A percentile compares a stretch with the other conserved stretches of the same genome.
Evolutionary conservation across 371 early-diverging fungal species (phyloP).

Genomic region (Blakeslea trispora): DNA sequence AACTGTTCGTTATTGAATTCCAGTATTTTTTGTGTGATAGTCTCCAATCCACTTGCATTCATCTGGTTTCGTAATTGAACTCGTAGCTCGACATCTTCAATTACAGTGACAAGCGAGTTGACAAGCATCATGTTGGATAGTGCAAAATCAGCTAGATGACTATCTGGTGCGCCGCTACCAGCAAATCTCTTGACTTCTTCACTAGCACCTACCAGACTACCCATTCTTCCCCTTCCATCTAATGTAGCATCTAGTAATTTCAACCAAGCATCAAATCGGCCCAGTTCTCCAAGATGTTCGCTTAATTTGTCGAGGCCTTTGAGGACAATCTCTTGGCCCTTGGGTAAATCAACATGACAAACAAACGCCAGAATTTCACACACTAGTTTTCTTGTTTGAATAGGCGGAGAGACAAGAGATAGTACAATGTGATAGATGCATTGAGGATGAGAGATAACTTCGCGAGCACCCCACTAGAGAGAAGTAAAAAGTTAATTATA

Average conservation of each 20-base stretch:
- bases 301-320: conserved; percentile 68
- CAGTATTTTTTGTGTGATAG: conserved; percentile 76
- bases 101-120: conserved; percentile 77
- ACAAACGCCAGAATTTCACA: conserved; percentile 83
- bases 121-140: conserved; percentile 83
- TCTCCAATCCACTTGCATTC: conserved; percentile 69
- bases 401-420: conserved; percentile 77
- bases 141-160: conserved; percentile 79
- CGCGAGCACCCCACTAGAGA: conserved; percentile 77
- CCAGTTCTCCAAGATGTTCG: conserved; percentile 59
- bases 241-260: conserved; percentile 74
- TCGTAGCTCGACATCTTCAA: conserved; percentile 77
- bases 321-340: conserved; percentile 80
- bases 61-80: conserved; percentile 79
- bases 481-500: no score
- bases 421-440: conserved; percentile 74
- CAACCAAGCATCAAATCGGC: conserved; percentile 84
- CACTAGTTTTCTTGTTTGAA: conserved; percentile 76
- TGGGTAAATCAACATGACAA: conserved; percentile 79
- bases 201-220: conserved; percentile 79
- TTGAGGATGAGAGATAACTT: conserved; percentile 72
- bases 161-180: conserved; percentile 61
- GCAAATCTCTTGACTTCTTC: conserved; percentile 71
- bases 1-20: conserved; percentile 71
- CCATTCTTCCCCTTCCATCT: conserved; percentile 81